Conservation (phyloP, 306 rosid species). For the Medicago arabica region DNA sequence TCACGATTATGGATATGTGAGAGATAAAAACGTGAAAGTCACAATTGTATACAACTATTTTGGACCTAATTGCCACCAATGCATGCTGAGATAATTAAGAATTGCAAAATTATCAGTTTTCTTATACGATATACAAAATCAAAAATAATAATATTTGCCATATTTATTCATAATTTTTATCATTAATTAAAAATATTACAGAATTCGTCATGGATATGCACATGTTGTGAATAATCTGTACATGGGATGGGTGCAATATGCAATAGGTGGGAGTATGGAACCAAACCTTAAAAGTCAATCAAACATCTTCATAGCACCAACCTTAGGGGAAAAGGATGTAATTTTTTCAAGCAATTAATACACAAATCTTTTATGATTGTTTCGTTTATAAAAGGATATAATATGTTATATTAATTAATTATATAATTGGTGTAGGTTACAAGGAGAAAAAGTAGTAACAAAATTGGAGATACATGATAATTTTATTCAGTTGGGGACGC, state of each 20-base stretch:
- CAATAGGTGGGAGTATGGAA: conserved; percentile 45
- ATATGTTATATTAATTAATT: not conserved
- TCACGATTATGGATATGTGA: conserved; percentile 40
- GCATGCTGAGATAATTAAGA: conserved; percentile 41
- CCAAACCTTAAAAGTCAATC: conserved; percentile 53
- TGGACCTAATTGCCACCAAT: conserved; percentile 46
- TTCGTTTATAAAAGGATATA: not conserved
- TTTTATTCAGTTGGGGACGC: conserved; percentile 42
- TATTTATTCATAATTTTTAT: not conserved
- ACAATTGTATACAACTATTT: conserved; percentile 42
- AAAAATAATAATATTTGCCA: too few relatives aligned
- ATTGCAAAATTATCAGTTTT: not conserved
- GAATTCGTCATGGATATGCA: conserved; percentile 48
- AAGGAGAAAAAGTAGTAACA: conserved; percentile 42
- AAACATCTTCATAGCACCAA: conserved; percentile 53
- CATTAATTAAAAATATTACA: conserved; percentile 8
- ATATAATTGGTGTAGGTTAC: conserved; percentile 23
- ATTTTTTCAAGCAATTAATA: not conserved
- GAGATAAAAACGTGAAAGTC: conserved; percentile 44
- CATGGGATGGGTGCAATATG: conserved; percentile 47
- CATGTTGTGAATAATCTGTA: conserved; percentile 50
- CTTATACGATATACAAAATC: not conserved
- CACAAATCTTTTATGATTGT: not conserved
- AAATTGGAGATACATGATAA: conserved; percentile 3
- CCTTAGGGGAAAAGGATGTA: conserved; percentile 40